Conservation (phyloP, 495 filamentous ascomycete species). For the Massariosphaeria phaeospora region DNA sequence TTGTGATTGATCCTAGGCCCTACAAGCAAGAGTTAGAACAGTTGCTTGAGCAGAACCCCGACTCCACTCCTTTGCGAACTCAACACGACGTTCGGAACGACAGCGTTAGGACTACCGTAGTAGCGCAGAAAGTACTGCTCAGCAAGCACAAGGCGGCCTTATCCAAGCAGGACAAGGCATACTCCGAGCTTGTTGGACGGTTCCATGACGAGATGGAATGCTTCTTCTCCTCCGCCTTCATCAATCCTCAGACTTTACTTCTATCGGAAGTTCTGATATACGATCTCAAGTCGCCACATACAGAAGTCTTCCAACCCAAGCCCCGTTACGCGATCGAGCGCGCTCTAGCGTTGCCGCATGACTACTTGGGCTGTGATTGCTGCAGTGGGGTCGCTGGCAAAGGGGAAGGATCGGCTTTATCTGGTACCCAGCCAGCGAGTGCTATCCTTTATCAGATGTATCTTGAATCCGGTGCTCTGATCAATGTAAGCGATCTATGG, state of each 20-base stretch:
- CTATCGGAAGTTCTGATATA: slow-evolving; percentile 80
- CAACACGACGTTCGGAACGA: slow-evolving; percentile 68
- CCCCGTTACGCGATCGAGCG: slow-evolving; percentile 75
- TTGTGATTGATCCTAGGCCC: background rate
- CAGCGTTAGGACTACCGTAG: slow-evolving; percentile 73
- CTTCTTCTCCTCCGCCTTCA: slow-evolving; percentile 51
- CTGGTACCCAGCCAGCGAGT: slow-evolving; percentile 66
- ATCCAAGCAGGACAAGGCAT: slow-evolving; percentile 67
- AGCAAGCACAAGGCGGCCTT: slow-evolving; percentile 73
- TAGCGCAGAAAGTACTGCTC: slow-evolving; percentile 80
- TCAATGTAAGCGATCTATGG: slow-evolving; percentile 90
- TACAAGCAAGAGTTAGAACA: slow-evolving; percentile 10
- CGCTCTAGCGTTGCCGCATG: slow-evolving; percentile 71
- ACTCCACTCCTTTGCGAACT: slow-evolving; percentile 57
- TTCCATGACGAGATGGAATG: slow-evolving; percentile 53
- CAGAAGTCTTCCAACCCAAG: slow-evolving; percentile 75
- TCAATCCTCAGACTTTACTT: slow-evolving; percentile 59
- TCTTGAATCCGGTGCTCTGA: slow-evolving; percentile 76
- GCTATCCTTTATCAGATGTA: slow-evolving; percentile 88
- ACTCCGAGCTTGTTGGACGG: slow-evolving; percentile 66
- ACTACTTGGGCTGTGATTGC: slow-evolving; percentile 78
- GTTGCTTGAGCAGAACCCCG: slow-evolving; percentile 34
- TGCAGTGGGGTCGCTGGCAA: slow-evolving; percentile 46
- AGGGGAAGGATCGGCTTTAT: slow-evolving; percentile 37
- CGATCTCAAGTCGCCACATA: slow-evolving; percentile 72